These are phyloP conservation scores for Candida krabiensis DNA, from an alignment of 805 yeast genomes.

Conservation along the genomic window DNA sequence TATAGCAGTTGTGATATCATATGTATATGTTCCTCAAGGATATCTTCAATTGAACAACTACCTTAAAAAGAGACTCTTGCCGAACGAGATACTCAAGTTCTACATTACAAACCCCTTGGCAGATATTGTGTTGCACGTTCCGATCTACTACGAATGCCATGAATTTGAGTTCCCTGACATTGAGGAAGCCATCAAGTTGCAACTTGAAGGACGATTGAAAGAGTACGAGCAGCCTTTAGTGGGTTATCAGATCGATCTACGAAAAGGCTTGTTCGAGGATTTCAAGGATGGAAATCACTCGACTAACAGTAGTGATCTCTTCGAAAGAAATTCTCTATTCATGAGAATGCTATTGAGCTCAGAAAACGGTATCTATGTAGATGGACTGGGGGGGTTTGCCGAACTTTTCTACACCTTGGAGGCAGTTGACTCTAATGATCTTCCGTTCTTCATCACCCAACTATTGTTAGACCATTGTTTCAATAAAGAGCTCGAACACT, in stretches of 20 bases:
- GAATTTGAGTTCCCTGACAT: conserved; percentile 68
- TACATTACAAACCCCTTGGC: conserved; percentile 36
- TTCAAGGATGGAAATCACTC: conserved; percentile 5
- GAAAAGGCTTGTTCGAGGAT: conserved; percentile 10
- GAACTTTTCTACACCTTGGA: conserved; percentile 36
- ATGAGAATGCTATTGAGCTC: conserved; percentile 19
- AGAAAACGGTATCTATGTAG: conserved; percentile 30
- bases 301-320: conserved; percentile 2
- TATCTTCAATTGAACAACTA: conserved; percentile 5
- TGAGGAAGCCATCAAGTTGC: conserved; percentile 50
- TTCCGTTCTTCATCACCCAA: conserved; percentile 51
- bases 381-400: conserved; percentile 23
- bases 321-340: conserved; percentile 20
- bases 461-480: conserved; percentile 31
- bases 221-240: conserved; percentile 16
- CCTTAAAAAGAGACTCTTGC: conserved; percentile 10
- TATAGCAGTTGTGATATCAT: background rate
- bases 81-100: conserved; percentile 13
- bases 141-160: conserved; percentile 40
- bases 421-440: conserved; percentile 45
- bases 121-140: conserved; percentile 45
- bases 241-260: conserved; percentile 23
- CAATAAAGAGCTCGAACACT: conserved; percentile 25
- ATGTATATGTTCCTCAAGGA: conserved; percentile 1
- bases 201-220: conserved; percentile 43